Base-by-base conservation (phyloP, 306 rosid species). In the Castanea crenata region DNA sequence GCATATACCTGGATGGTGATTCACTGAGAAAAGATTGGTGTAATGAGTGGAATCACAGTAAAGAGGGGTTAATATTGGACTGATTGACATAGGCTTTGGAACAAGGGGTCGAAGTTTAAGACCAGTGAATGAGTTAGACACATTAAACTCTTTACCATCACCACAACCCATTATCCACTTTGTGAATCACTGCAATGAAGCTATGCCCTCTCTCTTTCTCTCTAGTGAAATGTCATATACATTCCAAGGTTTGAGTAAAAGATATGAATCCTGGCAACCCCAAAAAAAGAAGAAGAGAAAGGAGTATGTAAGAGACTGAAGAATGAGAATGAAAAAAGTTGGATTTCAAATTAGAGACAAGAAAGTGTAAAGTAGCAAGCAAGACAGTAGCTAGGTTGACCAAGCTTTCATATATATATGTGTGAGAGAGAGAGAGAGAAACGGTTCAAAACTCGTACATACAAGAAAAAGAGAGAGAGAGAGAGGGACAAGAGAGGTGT, bases 1-100 rank as follows among this genome's bases (percentile, higher is more conserved):
- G 75, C 85, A 80, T 85, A 80, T 85, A 87, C 90, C 88, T 51
- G 58, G 51, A 68, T 75, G 88, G 71, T 75, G 87, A 71, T 80
- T 82, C 58, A 75, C 76, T 23, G 80, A 64, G 68, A 69, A 75
- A 74, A 85, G 63, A 71, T 83, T 76, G 81, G 78, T 78, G 49
- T 85, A 83, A 63, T 75, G 80, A 52, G 80, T 55, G 78, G 81
- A 85, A 82, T 85, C 61, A 51, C 85, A 83, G 52, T 32, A 73
- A 35, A 89, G 87, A 46, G 81, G 84, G 32, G 71, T 18, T 6
- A 65, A 51, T 72, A 72, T 58, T 41, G 87, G 74, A 57, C 84
- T 34, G 31, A 75, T 69, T 75, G 73, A 62, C 78, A 74, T 70
- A 73, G 83, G 55, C 55, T 82, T 85, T 71, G 84, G 74, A 68